Percentiles rank a stretch among this genome's conserved stretches.
Conservation (phyloP, 2,329 filamentous ascomycete genomes). For the Canariomyces notabilis region DNA sequence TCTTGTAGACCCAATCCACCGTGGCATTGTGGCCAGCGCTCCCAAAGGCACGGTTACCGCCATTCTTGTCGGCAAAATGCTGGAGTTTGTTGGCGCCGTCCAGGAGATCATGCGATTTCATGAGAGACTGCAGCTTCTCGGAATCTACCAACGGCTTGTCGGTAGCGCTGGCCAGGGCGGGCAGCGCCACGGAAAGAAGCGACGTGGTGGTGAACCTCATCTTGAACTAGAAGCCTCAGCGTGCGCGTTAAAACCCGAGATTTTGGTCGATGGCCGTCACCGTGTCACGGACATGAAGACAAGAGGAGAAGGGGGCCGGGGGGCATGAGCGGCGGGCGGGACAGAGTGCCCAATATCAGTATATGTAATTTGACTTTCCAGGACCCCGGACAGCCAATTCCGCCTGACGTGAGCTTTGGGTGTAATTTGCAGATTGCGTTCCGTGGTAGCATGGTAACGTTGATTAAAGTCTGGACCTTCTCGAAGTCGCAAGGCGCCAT, state of each 20-base stretch:
- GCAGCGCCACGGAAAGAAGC: conserved; percentile 15
- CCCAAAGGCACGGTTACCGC: conserved; percentile 41
- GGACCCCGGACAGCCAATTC: background rate
- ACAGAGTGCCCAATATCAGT: background rate
- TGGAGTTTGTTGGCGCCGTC: conserved; percentile 41
- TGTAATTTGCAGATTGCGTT: background rate
- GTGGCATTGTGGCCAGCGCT: conserved; percentile 43
- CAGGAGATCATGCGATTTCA: conserved; percentile 39
- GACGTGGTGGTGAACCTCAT: conserved; percentile 14
- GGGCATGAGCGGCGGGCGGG: background rate
- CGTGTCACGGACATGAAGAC: background rate
- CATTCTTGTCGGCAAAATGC: conserved; percentile 39
- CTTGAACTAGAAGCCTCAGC: conserved; percentile 5
- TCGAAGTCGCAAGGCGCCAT: conserved; percentile 8
- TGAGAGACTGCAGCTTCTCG: conserved; percentile 21
- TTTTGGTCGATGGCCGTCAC: background rate
- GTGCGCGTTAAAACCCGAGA: no score
- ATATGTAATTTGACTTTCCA: no score
- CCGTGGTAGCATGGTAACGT: background rate
- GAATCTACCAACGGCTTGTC: conserved; percentile 18
- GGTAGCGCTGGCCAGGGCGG: conserved; percentile 8
- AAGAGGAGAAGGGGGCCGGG: background rate
- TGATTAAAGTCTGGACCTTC: no score
- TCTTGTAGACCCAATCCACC: conserved; percentile 40
- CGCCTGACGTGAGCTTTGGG: background rate